A percentile compares a stretch with the other conserved stretches of the same genome.
Conservation (phyloP, 2,329 filamentous ascomycete species). For the Pezicula radicicola region DNA sequence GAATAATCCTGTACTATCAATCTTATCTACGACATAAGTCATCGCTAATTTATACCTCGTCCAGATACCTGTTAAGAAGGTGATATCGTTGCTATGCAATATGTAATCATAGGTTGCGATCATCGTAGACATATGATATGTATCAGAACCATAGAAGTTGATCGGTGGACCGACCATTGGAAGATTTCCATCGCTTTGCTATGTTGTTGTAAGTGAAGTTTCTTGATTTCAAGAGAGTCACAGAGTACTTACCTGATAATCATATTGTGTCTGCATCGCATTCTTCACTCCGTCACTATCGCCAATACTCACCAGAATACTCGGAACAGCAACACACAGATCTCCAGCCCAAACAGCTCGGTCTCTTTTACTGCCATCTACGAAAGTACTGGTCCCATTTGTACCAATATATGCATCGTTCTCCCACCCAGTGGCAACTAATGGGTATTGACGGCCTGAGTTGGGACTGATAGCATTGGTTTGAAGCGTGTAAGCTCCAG, state of each 20-base stretch:
- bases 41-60: conserved; percentile 44
- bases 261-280: conserved; percentile 45
- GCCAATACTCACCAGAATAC: conserved; percentile 50
- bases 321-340: conserved; percentile 53
- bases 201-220: conserved; percentile 1
- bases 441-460: conserved; percentile 26
- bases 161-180: conserved; percentile 49
- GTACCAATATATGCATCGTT: conserved; percentile 35
- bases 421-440: conserved; percentile 28
- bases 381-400: conserved; percentile 26
- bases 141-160: conserved; percentile 37
- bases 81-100: conserved; percentile 49
- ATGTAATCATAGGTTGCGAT: conserved; percentile 58
- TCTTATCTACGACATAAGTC: conserved; percentile 38
- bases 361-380: conserved; percentile 57
- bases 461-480: conserved; percentile 26
- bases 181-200: conserved; percentile 35
- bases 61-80: conserved; percentile 46
- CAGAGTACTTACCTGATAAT: conserved; percentile 13
- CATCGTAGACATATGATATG: conserved; percentile 57
- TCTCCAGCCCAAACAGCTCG: conserved; percentile 60
- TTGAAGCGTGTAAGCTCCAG: conserved; percentile 42
- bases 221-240: neutral
- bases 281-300: conserved; percentile 48
- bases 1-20: conserved; percentile 33